Conservation (phyloP, 1,284 basidiomycete genomes). For the Cryptococcus maquisensis region DNA sequence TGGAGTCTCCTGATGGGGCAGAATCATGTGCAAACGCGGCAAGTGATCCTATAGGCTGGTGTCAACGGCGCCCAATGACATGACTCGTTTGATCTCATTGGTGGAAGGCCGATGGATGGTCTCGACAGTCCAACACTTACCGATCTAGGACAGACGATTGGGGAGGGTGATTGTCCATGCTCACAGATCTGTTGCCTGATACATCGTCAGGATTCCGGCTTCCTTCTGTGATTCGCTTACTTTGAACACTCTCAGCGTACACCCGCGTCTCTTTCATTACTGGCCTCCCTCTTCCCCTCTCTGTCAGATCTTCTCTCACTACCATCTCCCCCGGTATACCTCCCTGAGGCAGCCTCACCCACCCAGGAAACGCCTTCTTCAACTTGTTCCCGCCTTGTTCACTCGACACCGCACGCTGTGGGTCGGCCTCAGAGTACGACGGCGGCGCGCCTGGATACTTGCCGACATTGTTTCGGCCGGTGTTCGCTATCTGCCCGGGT, state of each 20-base stretch:
- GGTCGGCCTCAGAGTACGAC: not conserved
- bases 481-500: not conserved
- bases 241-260: conserved; percentile 2
- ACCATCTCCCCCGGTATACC: not conserved
- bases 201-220: too few species aligned
- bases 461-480: not conserved
- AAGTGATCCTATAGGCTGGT: conserved; percentile 3
- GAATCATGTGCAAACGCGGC: not conserved
- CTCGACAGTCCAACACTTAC: too few species aligned
- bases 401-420: not conserved
- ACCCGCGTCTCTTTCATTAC: not conserved
- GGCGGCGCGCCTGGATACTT: not conserved
- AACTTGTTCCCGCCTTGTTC: not conserved
- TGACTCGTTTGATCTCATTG: not conserved
- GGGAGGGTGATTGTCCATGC: too few species aligned
- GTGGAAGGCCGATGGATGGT: not conserved
- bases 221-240: not conserved
- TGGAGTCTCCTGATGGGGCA: not conserved
- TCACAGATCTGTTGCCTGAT: too few species aligned
- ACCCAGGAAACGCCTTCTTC: conserved; percentile 1
- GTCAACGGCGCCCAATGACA: not conserved
- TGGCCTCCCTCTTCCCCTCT: not conserved
- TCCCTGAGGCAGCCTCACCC: not conserved
- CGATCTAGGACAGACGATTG: too few species aligned
- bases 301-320: too few species aligned